Base-by-base conservation (phyloP, 2,329 filamentous ascomycete genomes). In the Aspergillus fijiensis region DNA sequence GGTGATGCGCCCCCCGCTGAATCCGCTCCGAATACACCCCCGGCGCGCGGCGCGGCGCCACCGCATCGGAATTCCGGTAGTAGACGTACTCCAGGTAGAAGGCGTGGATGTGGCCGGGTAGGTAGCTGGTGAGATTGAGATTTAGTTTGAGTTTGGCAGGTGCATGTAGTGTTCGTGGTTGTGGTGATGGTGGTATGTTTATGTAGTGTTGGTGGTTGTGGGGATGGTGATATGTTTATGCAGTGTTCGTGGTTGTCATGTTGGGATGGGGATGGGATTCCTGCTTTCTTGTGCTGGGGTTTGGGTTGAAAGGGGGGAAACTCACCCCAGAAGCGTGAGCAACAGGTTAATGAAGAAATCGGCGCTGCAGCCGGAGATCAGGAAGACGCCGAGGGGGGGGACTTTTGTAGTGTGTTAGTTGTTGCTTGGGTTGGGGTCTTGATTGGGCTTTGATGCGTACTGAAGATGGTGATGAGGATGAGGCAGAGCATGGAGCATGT, bases 81-180 rank as follows among this genome's bases (percentile, higher is more conserved):
- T 93, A 96, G 63, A 96, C 81, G 73, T 92, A 96, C 76, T 92
- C 87, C 62, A 92, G 67, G 73, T 93, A 95, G 75, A 93, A 92
- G 49, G 90, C 90, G 72, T 92, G 88, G 48, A 94, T 84, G 66
- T 92, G 88, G 7, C 90, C 91, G 0, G 91, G 91, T 54, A 95
- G 76, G 74, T 88, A 90, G n/a, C 85, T 86, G 27, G 9, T 29
- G 27, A 9, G 27, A 10, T 29, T 29, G 27, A 9, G 27, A 10
- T 4, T 16, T 4, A 12, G 60, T 31, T 4, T 23, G 5, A 23
- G 23, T 21, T 21, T 21, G 19, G 19, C 23, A 23, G 3, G 21
- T 23, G 2, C 3, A 23, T 23, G 21, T 23, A 23, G 21, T 23
- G 21, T 23, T 23, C 3, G 21, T 23, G 23, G 23, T 23, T 23